Base-by-base conservation (phyloP, 2,329 filamentous ascomycete genomes). In the Botrytis galanthina region DNA sequence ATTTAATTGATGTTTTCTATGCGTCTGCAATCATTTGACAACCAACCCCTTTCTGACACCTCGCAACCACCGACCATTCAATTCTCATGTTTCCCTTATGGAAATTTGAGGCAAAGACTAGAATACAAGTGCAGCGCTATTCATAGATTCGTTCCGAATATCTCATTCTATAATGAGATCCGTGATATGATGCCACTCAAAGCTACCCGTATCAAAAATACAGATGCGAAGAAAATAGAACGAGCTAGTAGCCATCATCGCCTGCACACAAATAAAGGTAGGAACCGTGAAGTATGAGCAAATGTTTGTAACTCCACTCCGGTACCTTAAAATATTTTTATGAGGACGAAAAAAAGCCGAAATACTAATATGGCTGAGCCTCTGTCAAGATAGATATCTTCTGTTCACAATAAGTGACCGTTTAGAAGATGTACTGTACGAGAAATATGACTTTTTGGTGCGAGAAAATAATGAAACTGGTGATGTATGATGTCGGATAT, bases 91-190 rank as follows among this genome's bases (percentile, higher is more conserved):
- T 77, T 79, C 76, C 66, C 66, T n/a, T 59, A 9, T 26, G 29
- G 35, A 26, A 59, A 57, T 57, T 42, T 75, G 73, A 73, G 74
- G 35, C 54, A 68, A 74, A 67, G 78, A 78, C 77, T 80, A 81
- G 76, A 81, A 79, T 81, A 81, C 80, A 81, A 76, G 78, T 79
- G 79, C 62, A 68, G 80, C 80, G 80, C 80, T 80, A 77, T 77
- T 78, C 71, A 44, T 72, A 32, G 74, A 76, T 68, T 68, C 66
- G 48, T 57, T 68, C 3, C 37, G 26, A 42, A 39, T 57, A 42
- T 69, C 66, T 57, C 66, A 57, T 57, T 69, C 37, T 48, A 59
- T 69, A 32, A 69, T 69, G 48, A 69, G 66, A 69, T 69, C 39
- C 75, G 77, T 74, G 75, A 78, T 75, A 77, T 77, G 77, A 77